These are phyloP conservation scores for Apiotrichum sp. DNA, from an alignment of 1,284 basidiomycete genomes.

Conservation along the genomic window DNA sequence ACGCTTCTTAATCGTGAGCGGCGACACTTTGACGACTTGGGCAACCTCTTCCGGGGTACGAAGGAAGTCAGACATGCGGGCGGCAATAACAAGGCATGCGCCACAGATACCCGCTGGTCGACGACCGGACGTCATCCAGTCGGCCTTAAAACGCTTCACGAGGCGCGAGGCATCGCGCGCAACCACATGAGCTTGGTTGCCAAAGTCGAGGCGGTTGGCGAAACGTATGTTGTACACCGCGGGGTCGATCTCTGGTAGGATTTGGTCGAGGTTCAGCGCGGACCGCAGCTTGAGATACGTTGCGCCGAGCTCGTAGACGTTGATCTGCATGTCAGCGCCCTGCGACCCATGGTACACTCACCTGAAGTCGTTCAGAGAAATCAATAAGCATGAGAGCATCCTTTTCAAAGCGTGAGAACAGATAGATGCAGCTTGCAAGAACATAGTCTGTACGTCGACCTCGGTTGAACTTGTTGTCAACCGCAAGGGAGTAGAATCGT, in stretches of 20 bases:
- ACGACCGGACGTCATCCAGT: conserved; percentile 95
- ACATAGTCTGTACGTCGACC: conserved; percentile 89
- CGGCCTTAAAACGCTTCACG: conserved; percentile 88
- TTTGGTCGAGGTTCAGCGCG: conserved; percentile 73
- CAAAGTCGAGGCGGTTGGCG: conserved; percentile 92
- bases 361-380: conserved; percentile 86
- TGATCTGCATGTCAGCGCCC: conserved; percentile 59
- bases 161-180: conserved; percentile 90
- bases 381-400: conserved; percentile 94
- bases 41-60: conserved; percentile 91
- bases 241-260: conserved; percentile 69
- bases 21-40: conserved; percentile 96
- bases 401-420: conserved; percentile 87
- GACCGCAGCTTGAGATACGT: conserved; percentile 92
- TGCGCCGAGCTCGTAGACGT: conserved; percentile 94
- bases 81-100: conserved; percentile 87
- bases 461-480: conserved; percentile 89
- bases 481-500: conserved; percentile 85
- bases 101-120: conserved; percentile 97
- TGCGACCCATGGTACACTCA: conserved; percentile 39
- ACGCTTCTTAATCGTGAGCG: conserved; percentile 85
- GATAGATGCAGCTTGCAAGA: conserved; percentile 90
- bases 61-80: conserved; percentile 96
- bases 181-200: conserved; percentile 84
- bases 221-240: conserved; percentile 97